Conservation (phyloP, 2,329 filamentous ascomycete genomes). For the Aphanoascus verrucosus region DNA sequence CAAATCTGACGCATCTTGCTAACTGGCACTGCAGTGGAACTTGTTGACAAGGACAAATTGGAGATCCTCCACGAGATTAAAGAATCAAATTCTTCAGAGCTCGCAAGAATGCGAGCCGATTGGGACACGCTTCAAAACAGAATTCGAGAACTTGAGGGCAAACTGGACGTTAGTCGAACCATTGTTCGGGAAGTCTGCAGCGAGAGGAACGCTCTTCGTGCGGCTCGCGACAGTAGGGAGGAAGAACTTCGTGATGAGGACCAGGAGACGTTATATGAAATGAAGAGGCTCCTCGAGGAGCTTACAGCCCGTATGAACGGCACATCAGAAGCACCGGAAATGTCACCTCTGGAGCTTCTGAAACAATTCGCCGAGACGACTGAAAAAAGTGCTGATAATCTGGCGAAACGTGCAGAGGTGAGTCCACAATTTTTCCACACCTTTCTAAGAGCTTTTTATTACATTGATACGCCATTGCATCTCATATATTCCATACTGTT, state of each 20-base stretch:
- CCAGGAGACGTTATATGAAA: slow-evolving; percentile 32
- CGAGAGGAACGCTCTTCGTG: slow-evolving; percentile 32
- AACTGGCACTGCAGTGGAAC: slow-evolving; percentile 23
- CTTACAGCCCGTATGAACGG: slow-evolving; percentile 29
- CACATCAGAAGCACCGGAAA: slow-evolving; percentile 25
- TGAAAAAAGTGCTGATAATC: slow-evolving; percentile 43
- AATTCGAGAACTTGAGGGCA: slow-evolving; percentile 30
- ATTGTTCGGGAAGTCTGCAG: slow-evolving; percentile 30
- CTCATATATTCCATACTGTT: neutral
- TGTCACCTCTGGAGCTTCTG: slow-evolving; percentile 31
- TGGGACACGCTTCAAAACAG: slow-evolving; percentile 27
- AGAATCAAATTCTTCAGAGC: slow-evolving; percentile 27
- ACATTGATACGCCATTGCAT: neutral
- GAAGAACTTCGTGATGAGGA: slow-evolving; percentile 32
- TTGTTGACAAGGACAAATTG: slow-evolving; percentile 30
- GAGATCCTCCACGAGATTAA: slow-evolving; percentile 31
- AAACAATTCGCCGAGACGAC: slow-evolving; percentile 43
- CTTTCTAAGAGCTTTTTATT: neutral
- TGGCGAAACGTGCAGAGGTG: slow-evolving; percentile 36
- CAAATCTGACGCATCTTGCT: slow-evolving; percentile 13
- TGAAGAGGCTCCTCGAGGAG: slow-evolving; percentile 33
- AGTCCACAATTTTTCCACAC: slow-evolving; percentile 18
- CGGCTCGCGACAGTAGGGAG: slow-evolving; percentile 31
- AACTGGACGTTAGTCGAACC: slow-evolving; percentile 30
- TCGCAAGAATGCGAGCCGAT: slow-evolving; percentile 26